Evolutionary conservation across 768 basidiomycete species (phyloP).

Genomic region (Lactarius evosmus): DNA sequence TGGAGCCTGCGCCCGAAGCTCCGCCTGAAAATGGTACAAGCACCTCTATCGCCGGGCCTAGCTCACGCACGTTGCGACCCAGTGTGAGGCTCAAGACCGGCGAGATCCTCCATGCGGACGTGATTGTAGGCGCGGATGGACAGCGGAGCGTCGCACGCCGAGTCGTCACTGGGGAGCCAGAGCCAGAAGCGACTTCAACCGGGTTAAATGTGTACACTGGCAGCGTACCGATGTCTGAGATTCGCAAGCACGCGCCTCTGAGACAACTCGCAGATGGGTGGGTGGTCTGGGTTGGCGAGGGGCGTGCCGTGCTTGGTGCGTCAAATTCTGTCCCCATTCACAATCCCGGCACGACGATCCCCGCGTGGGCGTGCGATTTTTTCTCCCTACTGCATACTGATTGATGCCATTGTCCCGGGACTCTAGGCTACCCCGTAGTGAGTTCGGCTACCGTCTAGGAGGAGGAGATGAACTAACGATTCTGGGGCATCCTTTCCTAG

Average conservation of each 20-base stretch:
- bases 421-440: conserved; percentile 21
- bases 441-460: background rate
- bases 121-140: conserved; percentile 34
- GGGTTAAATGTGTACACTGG: conserved; percentile 31
- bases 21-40: conserved; percentile 3
- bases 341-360: background rate
- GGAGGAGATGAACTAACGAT: background rate
- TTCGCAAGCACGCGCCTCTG: conserved; percentile 17
- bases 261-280: conserved; percentile 22
- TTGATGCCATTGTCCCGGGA: background rate
- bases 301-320: conserved; percentile 11
- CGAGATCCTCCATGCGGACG: conserved; percentile 30
- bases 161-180: conserved; percentile 35
- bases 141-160: conserved; percentile 28
- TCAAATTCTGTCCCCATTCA: background rate
- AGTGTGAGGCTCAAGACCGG: conserved; percentile 29
- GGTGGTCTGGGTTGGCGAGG: conserved; percentile 16
- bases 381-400: background rate
- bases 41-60: conserved; percentile 14
- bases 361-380: background rate
- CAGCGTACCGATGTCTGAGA: conserved; percentile 19
- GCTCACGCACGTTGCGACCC: conserved; percentile 21
- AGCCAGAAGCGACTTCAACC: conserved; percentile 22
- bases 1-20: conserved; percentile 16
- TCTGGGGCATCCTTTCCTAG: conserved; percentile 6